These are phyloP conservation scores for Delitschia confertaspora DNA, from an alignment of 495 filamentous ascomycete species.

Conservation along the genomic window DNA sequence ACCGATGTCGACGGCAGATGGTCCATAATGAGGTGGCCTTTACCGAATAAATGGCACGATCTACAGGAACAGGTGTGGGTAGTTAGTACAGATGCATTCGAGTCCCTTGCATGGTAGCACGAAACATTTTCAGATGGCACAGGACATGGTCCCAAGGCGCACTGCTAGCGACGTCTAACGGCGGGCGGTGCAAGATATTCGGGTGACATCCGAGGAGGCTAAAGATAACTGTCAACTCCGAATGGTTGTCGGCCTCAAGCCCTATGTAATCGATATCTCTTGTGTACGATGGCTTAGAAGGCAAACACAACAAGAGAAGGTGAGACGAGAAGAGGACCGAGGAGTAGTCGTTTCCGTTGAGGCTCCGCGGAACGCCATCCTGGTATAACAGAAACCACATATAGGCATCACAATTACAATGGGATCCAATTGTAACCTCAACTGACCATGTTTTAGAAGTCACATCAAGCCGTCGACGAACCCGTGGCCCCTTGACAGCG, in stretches of 20 bases:
- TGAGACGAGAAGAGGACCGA: too few species aligned
- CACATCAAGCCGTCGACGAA: constrained; percentile 2
- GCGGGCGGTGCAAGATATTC: not conserved
- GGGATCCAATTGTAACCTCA: constrained; percentile 17
- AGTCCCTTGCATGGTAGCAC: constrained; percentile 12
- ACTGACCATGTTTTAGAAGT: not conserved
- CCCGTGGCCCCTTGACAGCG: not conserved
- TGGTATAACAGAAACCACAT: too few species aligned
- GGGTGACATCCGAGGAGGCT: constrained; percentile 1
- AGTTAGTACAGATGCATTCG: constrained; percentile 5
- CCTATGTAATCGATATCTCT: too few species aligned
- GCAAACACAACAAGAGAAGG: too few species aligned
- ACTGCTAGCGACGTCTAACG: not conserved
- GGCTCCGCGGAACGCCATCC: constrained; percentile 13
- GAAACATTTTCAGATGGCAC: not conserved
- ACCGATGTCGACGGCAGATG: constrained; percentile 10
- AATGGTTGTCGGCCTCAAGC: too few species aligned
- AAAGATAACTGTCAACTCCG: too few species aligned
- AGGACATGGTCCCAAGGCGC: constrained; percentile 10
- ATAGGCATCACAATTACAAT: constrained; percentile 6
- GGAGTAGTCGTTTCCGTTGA: too few species aligned
- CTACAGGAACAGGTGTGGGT: constrained; percentile 13
- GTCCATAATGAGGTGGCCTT: constrained; percentile 12
- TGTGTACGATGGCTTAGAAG: too few species aligned
- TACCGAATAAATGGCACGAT: constrained; percentile 11